phyloP scores from a whole-genome alignment of 2,329 filamentous ascomycete species.

The Leptographium flavum region DNA sequence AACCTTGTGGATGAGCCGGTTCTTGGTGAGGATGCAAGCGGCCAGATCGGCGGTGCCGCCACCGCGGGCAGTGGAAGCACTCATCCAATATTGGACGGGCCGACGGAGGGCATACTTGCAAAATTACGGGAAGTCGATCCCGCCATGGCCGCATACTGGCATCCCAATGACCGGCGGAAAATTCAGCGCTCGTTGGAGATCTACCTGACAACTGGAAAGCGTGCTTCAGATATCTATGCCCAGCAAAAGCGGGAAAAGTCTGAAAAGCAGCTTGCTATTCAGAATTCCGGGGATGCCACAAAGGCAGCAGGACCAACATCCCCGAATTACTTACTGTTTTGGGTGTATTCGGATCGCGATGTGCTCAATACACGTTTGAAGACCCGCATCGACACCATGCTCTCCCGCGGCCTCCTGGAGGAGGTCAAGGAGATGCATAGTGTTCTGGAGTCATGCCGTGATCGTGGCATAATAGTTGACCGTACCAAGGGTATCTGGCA shows the following conservation, averaged over 20 bases:
- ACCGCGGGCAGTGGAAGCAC: conserved; percentile 25
- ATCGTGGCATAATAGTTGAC: conserved; percentile 45
- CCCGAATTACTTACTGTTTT: conserved; percentile 59
- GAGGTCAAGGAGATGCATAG: conserved; percentile 33
- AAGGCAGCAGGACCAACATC: conserved; percentile 10
- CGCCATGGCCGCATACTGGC: conserved; percentile 79
- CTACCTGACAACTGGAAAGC: conserved; percentile 66
- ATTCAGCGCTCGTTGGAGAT: conserved; percentile 85
- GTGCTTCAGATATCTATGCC: conserved; percentile 74
- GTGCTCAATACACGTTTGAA: conserved; percentile 58
- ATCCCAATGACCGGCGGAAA: conserved; percentile 83
- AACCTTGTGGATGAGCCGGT: conserved; percentile 35
- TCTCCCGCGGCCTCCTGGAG: conserved; percentile 36
- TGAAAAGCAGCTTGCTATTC: neutral
- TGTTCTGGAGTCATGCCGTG: conserved; percentile 20
- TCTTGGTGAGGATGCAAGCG: neutral
- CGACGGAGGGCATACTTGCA: conserved; percentile 57
- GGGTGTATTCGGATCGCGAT: conserved; percentile 66
- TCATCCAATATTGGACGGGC: conserved; percentile 52
- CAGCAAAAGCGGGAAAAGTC: conserved; percentile 41
- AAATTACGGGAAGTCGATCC: conserved; percentile 73
- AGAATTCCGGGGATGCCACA: neutral
- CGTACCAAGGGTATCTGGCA: conserved; percentile 82
- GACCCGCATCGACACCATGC: conserved; percentile 70
- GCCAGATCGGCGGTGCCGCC: neutral